These are phyloP conservation scores for Rosa lucieae DNA, from an alignment of 306 rosid species.

Conservation along the genomic window DNA sequence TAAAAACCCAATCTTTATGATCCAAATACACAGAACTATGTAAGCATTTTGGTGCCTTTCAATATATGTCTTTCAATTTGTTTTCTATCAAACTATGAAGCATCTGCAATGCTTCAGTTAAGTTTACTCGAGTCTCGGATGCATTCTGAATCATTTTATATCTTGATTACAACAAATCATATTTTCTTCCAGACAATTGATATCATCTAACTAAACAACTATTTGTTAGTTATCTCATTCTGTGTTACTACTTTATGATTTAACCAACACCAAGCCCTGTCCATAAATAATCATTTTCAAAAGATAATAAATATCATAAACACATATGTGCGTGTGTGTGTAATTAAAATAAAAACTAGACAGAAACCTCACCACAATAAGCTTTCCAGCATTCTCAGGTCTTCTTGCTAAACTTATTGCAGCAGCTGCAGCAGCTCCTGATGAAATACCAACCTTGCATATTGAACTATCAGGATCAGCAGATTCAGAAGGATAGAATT, in stretches of 20 bases:
- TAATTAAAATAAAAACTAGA: conserved; percentile 1
- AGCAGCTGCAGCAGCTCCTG: conserved; percentile 97
- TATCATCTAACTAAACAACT: not conserved
- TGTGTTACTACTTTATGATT: not conserved
- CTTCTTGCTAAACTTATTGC: conserved; percentile 77
- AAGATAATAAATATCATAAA: not conserved
- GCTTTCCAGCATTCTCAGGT: conserved; percentile 82
- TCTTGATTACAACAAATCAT: not conserved
- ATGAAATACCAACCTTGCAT: conserved; percentile 85
- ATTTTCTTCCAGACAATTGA: not conserved
- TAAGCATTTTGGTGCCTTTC: not conserved
- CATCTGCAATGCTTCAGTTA: not conserved
- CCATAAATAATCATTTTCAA: not conserved
- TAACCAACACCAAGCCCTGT: not conserved
- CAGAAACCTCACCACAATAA: conserved; percentile 61
- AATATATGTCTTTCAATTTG: not conserved
- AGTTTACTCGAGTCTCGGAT: not conserved
- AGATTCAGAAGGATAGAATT: not conserved
- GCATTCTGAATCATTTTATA: not conserved
- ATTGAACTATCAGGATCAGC: conserved; percentile 19
- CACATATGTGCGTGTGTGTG: not conserved
- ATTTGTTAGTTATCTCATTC: not conserved
- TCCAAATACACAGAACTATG: not conserved
- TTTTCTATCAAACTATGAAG: not conserved
- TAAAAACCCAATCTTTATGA: not conserved